phyloP scores from a whole-genome alignment of 164 flowering plant species.

The Litsea cubeba region DNA sequence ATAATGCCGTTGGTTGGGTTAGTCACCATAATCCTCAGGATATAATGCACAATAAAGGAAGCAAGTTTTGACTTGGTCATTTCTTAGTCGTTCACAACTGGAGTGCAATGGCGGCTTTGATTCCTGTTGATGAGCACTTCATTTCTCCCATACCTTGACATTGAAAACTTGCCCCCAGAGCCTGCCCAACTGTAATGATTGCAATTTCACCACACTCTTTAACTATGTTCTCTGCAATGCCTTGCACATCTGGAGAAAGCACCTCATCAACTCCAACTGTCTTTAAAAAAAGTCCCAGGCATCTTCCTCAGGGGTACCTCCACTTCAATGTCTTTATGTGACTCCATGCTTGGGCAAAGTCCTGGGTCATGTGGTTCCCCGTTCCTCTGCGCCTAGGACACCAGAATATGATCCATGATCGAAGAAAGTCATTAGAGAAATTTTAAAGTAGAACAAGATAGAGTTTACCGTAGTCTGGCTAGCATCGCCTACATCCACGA shows the following conservation, averaged over 20 bases:
- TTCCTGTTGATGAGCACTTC: not conserved
- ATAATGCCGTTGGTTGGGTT: too few relatives aligned
- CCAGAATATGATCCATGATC: too few relatives aligned
- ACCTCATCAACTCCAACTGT: not conserved
- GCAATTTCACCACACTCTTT: not conserved
- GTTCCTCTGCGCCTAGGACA: too few relatives aligned
- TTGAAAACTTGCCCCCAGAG: not conserved
- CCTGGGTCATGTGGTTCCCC: not conserved
- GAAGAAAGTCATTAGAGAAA: too few relatives aligned
- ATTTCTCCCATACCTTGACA: slow-evolving; percentile 15
- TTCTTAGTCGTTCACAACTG: slow-evolving; percentile 11
- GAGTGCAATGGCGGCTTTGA: slow-evolving; percentile 5
- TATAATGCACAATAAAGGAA: slow-evolving; percentile 20
- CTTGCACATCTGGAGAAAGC: too few relatives aligned
- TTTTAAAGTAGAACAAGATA: too few relatives aligned
- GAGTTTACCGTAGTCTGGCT: too few relatives aligned
- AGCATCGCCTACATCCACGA: too few relatives aligned
- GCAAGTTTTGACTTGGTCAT: slow-evolving; percentile 3
- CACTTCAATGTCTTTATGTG: slow-evolving; percentile 7
- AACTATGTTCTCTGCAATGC: not conserved
- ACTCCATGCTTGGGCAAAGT: slow-evolving; percentile 14
- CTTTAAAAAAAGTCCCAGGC: not conserved
- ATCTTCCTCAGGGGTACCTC: not conserved
- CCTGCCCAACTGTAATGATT: not conserved
- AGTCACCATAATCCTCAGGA: slow-evolving; percentile 13